Evolutionary conservation across 441 rosid genomes (phyloP), one percentile per base, ranked within the genome.

Genomic region (Omphalea diandra): DNA sequence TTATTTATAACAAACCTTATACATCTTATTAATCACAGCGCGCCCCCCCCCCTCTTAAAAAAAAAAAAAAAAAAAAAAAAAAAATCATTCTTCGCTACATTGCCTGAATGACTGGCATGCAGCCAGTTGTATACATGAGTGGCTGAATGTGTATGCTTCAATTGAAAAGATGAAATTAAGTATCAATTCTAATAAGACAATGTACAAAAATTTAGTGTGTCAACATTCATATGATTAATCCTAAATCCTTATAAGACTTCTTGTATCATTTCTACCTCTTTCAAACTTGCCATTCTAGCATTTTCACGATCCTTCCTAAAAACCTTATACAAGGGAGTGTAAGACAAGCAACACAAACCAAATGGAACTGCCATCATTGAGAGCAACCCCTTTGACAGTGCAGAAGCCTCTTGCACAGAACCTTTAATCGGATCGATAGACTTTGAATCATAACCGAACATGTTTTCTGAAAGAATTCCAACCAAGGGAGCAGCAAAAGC

Each of bases 401-500:
- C 99, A 5, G 77, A 58, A 41, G 99, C 99, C 77, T 87, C 90
- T 7, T 73, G 81, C 0, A 72, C 68, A 4, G 97, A 90, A 33
- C 99, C 97, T 41, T 79, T 82, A 44, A 81, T 44, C 2, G 91
- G 90, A 72, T 90, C 90, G 3, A 95, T 81, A 5, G 94, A 80
- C 77, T 87, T 89, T 0, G 94, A 73, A 67, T 92, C 93, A 67
- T 92, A 95, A 4, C 99, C 99, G 33, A 81, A 92, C 68, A 88
- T 79, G 72, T 77, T 83, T 79, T 95, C 99, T 0, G 99, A 88
- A 67, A 95, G 88, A 71, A 95, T 89, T 33, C 99, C 98, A 4
- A 92, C 99, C 85, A 95, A 75, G 0, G 98, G 99, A 3, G 99
- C 97, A 20, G 99, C 98, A 32, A 95, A 81, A 41, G 98, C 84